These are phyloP conservation scores for Eutrema heterophyllum DNA, from an alignment of 345 rosid genomes.

Conservation along the genomic window DNA sequence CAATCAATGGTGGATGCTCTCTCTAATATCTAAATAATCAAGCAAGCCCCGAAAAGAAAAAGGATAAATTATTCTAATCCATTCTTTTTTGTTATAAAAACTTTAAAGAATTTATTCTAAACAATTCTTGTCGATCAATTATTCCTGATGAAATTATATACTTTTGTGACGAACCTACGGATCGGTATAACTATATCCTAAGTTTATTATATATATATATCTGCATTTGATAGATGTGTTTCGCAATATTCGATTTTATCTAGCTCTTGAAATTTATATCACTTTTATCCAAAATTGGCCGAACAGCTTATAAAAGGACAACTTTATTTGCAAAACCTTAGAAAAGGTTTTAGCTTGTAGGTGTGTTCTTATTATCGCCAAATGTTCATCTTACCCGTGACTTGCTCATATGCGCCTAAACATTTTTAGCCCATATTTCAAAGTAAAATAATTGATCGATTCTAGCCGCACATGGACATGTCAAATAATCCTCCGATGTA, in stretches of 20 bases:
- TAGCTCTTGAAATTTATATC: background rate
- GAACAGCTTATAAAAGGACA: constrained; percentile 12
- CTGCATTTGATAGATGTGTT: background rate
- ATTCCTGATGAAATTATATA: background rate
- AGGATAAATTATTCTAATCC: background rate
- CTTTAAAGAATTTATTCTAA: background rate
- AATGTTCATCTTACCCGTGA: constrained; percentile 14
- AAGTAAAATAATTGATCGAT: background rate
- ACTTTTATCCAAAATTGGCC: background rate
- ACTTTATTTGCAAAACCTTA: constrained; percentile 9
- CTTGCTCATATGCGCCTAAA: constrained; percentile 15
- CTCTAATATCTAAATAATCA: background rate
- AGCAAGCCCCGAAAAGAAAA: background rate
- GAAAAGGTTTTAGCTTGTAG: constrained; percentile 3
- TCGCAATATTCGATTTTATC: background rate
- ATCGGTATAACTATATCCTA: background rate
- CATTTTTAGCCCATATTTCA: background rate
- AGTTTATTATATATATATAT: background rate
- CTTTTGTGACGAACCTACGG: background rate
- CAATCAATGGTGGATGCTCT: constrained; percentile 11
- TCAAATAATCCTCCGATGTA: background rate
- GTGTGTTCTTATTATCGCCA: constrained; percentile 18
- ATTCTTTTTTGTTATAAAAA: too few species aligned
- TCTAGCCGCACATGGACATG: background rate
- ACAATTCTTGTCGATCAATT: background rate